Evolutionary conservation across 2,329 filamentous ascomycete genomes (phyloP).

Genomic region (Elsinoe arachidis): DNA sequence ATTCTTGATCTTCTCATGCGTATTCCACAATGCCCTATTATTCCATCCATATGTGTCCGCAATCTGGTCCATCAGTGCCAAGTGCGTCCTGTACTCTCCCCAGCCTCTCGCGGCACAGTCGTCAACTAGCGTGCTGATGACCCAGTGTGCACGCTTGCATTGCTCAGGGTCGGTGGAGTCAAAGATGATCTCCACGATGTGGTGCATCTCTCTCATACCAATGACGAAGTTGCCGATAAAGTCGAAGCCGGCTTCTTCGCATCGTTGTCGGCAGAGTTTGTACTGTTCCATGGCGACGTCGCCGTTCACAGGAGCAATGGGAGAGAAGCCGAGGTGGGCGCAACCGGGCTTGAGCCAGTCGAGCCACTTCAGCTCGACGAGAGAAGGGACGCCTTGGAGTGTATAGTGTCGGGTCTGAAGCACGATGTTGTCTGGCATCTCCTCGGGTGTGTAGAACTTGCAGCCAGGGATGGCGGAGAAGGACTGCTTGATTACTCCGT

Average conservation of each 20-base stretch:
- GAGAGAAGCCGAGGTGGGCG: slow-evolving; percentile 45
- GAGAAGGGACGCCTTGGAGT: slow-evolving; percentile 26
- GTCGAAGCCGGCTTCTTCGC: slow-evolving; percentile 40
- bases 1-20: slow-evolving; percentile 40
- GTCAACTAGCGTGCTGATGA: slow-evolving; percentile 34
- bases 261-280: slow-evolving; percentile 27
- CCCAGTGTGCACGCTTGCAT: slow-evolving; percentile 30
- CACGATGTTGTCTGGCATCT: slow-evolving; percentile 28
- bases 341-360: slow-evolving; percentile 46
- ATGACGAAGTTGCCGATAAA: slow-evolving; percentile 45
- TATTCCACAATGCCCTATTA: slow-evolving; percentile 33
- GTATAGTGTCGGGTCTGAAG: slow-evolving; percentile 24
- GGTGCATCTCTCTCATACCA: slow-evolving; percentile 47
- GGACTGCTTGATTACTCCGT: slow-evolving; percentile 35
- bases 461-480: slow-evolving; percentile 37
- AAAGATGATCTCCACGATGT: slow-evolving; percentile 48
- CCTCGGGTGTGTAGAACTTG: slow-evolving; percentile 36
- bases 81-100: slow-evolving; percentile 41
- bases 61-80: slow-evolving; percentile 40
- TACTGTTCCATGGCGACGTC: slow-evolving; percentile 40
- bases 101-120: slow-evolving; percentile 36
- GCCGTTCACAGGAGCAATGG: slow-evolving; percentile 43
- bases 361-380: slow-evolving; percentile 35
- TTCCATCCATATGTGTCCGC: slow-evolving; percentile 40
- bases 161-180: slow-evolving; percentile 36